Conservation (phyloP, 352 stramenopile genomes). For the Globisporangium barbulae region DNA sequence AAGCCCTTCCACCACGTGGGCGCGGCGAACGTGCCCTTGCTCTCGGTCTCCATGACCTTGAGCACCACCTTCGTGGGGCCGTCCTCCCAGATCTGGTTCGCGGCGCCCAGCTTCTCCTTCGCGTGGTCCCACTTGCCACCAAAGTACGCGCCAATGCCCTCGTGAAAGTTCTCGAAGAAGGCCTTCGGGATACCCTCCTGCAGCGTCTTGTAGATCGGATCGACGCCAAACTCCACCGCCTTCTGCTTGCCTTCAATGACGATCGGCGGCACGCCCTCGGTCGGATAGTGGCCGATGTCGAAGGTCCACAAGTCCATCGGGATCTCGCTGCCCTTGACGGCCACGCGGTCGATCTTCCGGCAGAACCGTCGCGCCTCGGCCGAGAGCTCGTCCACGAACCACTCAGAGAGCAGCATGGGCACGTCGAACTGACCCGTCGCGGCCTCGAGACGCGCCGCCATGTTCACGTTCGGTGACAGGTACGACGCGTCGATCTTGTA, state of each 20-base stretch:
- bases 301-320: constrained; percentile 94
- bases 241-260: constrained; percentile 75
- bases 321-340: constrained; percentile 95
- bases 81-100: constrained; percentile 91
- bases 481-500: constrained; percentile 99
- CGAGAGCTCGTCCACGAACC: constrained; percentile 94
- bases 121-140: constrained; percentile 89
- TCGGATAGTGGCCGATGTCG: constrained; percentile 85
- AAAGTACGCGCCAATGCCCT: constrained; percentile 93
- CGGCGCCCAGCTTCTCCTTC: constrained; percentile 73
- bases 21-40: constrained; percentile 72
- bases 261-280: constrained; percentile 46
- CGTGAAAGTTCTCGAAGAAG: constrained; percentile 91
- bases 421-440: constrained; percentile 95
- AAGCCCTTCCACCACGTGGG: constrained; percentile 91
- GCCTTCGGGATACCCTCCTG: constrained; percentile 76
- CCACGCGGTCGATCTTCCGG: constrained; percentile 94
- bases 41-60: constrained; percentile 90
- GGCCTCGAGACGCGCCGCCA: constrained; percentile 95
- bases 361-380: constrained; percentile 79
- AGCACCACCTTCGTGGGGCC: constrained; percentile 84
- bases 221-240: constrained; percentile 72
- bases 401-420: constrained; percentile 93
- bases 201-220: constrained; percentile 68
- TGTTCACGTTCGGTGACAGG: constrained; percentile 97